Evolutionary conservation across 164 flowering plant genomes (phyloP).

Genomic region (Nelumbo lutea): DNA sequence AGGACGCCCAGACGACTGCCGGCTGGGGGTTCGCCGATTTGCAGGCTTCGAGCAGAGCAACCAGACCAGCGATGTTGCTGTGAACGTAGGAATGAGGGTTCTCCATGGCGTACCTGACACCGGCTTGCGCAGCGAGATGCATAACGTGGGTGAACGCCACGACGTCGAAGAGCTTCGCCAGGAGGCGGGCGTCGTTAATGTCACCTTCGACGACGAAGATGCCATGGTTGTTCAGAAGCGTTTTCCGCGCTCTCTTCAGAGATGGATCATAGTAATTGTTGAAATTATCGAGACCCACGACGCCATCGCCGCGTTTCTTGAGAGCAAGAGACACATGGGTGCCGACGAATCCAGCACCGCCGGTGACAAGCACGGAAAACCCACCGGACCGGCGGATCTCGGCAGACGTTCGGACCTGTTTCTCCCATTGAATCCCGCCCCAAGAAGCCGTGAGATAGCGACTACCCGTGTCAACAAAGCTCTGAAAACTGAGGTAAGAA

Average conservation of each 20-base stretch:
- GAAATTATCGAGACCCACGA: constrained; percentile 74
- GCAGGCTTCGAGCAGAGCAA: constrained; percentile 61
- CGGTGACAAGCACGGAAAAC: constrained; percentile 62
- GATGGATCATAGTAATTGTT: constrained; percentile 75
- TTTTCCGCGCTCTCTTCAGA: constrained; percentile 43
- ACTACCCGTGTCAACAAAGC: constrained; percentile 52
- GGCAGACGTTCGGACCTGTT: constrained; percentile 57
- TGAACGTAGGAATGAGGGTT: constrained; percentile 68
- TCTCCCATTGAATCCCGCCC: constrained; percentile 79
- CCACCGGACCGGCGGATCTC: constrained; percentile 54
- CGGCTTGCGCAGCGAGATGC: constrained; percentile 41
- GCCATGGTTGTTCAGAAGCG: constrained; percentile 30
- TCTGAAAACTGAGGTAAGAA: constrained; percentile 56
- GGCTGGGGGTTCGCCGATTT: constrained; percentile 73
- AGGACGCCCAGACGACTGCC: constrained; percentile 74
- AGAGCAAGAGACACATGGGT: constrained; percentile 63
- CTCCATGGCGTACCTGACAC: constrained; percentile 79
- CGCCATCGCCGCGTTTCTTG: constrained; percentile 74
- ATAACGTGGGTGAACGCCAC: constrained; percentile 28
- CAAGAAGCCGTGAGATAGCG: constrained; percentile 44
- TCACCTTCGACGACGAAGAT: constrained; percentile 67
- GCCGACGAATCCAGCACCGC: constrained; percentile 65
- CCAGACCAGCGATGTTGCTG: constrained; percentile 73
- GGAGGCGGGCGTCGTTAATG: constrained; percentile 45
- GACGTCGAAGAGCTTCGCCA: constrained; percentile 55